Evolutionary conservation across 306 rosid genomes (phyloP).

Genomic region (Malus fusca): DNA sequence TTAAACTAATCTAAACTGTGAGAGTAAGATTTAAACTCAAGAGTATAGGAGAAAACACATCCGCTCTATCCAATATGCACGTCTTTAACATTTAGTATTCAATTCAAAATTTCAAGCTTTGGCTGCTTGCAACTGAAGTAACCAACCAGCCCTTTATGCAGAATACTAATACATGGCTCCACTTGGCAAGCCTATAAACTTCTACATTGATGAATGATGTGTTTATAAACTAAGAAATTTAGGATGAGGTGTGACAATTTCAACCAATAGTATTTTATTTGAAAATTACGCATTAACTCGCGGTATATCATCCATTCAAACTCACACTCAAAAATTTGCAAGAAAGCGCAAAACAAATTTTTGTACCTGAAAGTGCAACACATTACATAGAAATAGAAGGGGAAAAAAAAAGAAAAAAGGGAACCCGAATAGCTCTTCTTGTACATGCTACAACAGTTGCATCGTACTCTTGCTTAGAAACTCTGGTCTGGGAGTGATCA

Average conservation of each 20-base stretch:
- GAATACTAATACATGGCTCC: not conserved
- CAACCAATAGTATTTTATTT: slow-evolving; percentile 8
- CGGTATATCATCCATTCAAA: slow-evolving; percentile 2
- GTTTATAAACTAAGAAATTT: not conserved
- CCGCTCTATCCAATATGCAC: not conserved
- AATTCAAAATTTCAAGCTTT: not conserved
- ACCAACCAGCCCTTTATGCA: not conserved
- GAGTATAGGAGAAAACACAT: not conserved
- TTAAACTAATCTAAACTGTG: too few species aligned
- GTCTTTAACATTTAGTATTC: not conserved
- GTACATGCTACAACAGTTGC: slow-evolving; percentile 19
- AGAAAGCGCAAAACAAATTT: slow-evolving; percentile 17
- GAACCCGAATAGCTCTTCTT: slow-evolving; percentile 4
- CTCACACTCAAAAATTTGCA: slow-evolving; percentile 23
- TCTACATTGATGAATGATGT: not conserved
- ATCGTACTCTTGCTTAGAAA: slow-evolving; percentile 4
- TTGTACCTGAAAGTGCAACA: not conserved
- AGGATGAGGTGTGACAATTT: not conserved
- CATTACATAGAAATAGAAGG: not conserved
- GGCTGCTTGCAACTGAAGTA: not conserved
- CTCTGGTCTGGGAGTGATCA: slow-evolving; percentile 6
- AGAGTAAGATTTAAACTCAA: not conserved
- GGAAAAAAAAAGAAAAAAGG: not conserved
- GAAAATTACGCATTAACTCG: slow-evolving; percentile 12
- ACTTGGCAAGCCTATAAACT: not conserved